Conservation (phyloP, 257 asterid genomes). For the Apocynum venetum region DNA sequence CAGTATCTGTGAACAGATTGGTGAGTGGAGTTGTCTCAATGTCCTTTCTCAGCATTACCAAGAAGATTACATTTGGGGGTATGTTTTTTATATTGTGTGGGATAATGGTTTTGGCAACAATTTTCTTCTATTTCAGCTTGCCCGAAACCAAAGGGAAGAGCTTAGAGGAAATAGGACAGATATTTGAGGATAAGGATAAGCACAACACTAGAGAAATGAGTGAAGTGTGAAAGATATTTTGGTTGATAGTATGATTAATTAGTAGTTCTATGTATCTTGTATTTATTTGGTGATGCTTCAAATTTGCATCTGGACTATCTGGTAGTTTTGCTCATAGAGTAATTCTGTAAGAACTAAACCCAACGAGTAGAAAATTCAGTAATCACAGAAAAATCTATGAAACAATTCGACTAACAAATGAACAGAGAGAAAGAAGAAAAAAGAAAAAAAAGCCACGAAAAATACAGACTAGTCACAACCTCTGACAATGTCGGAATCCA, state of each 20-base stretch:
- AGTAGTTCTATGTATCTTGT: background rate
- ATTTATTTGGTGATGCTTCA: background rate
- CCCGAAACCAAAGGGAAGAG: constrained; percentile 81
- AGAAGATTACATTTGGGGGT: constrained; percentile 63
- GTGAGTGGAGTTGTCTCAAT: constrained; percentile 72
- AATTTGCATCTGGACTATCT: background rate
- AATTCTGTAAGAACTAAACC: background rate
- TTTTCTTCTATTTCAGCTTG: constrained; percentile 68
- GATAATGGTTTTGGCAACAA: constrained; percentile 43
- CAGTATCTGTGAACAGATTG: constrained; percentile 69
- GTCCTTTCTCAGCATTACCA: constrained; percentile 58
- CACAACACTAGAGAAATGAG: background rate
- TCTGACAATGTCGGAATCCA: background rate
- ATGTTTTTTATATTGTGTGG: constrained; percentile 60
- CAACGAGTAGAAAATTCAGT: background rate
- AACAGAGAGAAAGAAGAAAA: background rate
- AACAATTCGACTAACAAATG: no score
- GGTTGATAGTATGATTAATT: background rate
- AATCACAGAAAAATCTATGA: background rate
- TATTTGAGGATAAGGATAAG: constrained; percentile 37
- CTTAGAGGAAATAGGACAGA: constrained; percentile 59
- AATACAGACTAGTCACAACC: background rate
- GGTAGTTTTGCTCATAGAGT: background rate
- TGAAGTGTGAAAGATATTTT: background rate
- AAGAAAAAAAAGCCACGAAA: background rate